Percentiles rank a stretch among this genome's conserved stretches.
Evolutionary conservation across 495 filamentous ascomycete genomes (phyloP).

Genomic region (Hypoxylon crocopeplum): DNA sequence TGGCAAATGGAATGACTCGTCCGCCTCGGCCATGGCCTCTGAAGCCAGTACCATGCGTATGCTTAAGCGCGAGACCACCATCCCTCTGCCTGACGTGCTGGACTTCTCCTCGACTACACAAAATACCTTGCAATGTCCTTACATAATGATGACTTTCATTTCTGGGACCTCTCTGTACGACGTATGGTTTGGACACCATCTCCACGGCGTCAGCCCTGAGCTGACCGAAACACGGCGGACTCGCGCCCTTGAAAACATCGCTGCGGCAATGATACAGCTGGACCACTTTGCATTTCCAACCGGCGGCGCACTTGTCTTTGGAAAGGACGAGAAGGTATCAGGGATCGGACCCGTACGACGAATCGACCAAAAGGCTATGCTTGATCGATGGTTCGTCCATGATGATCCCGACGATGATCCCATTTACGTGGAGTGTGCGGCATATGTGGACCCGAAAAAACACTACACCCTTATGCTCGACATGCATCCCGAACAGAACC

Average conservation of each 20-base stretch:
- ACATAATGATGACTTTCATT: conserved; percentile 40
- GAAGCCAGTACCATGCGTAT: conserved; percentile 43
- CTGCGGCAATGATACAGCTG: conserved; percentile 44
- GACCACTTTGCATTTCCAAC: conserved; percentile 32
- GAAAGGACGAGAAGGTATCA: conserved; percentile 13
- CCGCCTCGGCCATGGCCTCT: conserved; percentile 32
- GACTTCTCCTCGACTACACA: conserved; percentile 17
- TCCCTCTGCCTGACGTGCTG: conserved; percentile 44
- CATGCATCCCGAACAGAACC: conserved; percentile 12
- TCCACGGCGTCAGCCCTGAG: not conserved
- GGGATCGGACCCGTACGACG: conserved; percentile 19
- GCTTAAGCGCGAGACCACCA: conserved; percentile 37
- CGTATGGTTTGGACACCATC: conserved; percentile 34
- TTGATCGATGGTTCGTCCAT: conserved; percentile 34
- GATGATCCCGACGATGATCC: conserved; percentile 28
- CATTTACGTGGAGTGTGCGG: conserved; percentile 21
- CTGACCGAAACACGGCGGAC: conserved; percentile 18
- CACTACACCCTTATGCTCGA: conserved; percentile 35
- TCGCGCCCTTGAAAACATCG: conserved; percentile 36
- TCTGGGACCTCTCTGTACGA: conserved; percentile 36
- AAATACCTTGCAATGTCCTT: conserved; percentile 17
- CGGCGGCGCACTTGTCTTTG: conserved; percentile 34
- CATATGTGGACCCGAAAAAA: conserved; percentile 20
- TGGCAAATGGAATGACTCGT: conserved; percentile 30
- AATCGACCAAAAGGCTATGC: conserved; percentile 25